phyloP scores from a whole-genome alignment of 2,329 filamentous ascomycete species.

The Escovopsis sp. region DNA sequence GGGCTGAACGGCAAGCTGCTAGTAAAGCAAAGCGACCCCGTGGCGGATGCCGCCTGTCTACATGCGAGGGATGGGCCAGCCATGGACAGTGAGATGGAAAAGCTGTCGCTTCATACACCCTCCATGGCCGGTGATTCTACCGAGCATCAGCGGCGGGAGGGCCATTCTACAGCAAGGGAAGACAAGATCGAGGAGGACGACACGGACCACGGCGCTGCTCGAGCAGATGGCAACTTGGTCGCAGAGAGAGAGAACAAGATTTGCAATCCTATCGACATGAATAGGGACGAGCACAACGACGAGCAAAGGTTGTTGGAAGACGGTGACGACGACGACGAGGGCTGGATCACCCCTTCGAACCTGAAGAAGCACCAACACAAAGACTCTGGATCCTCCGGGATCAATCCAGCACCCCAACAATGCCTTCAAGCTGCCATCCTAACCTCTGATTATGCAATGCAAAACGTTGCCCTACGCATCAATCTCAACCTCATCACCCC shows the following conservation, averaged over 20 bases:
- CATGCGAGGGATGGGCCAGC: too few species aligned
- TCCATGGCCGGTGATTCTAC: too few species aligned
- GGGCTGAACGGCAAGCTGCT: slow-evolving; percentile 50
- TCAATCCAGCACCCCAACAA: slow-evolving; percentile 35
- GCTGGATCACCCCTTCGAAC: slow-evolving; percentile 92
- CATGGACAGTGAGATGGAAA: too few species aligned
- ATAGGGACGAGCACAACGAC: slow-evolving; percentile 8
- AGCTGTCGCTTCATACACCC: too few species aligned
- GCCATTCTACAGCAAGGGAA: too few species aligned
- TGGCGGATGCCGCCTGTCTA: too few species aligned
- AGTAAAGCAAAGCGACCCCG: background rate
- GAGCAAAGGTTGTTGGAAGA: slow-evolving; percentile 13
- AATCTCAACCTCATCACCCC: slow-evolving; percentile 81
- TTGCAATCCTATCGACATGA: too few species aligned
- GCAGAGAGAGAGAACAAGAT: too few species aligned
- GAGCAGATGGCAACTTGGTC: too few species aligned
- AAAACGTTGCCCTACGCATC: slow-evolving; percentile 89
- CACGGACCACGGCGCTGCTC: too few species aligned
- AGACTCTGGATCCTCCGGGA: slow-evolving; percentile 34
- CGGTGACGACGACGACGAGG: slow-evolving; percentile 42
- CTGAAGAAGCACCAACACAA: slow-evolving; percentile 68
- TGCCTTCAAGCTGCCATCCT: slow-evolving; percentile 79
- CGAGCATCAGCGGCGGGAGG: too few species aligned
- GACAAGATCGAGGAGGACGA: too few species aligned
- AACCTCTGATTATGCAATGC: slow-evolving; percentile 94